These are phyloP conservation scores for Mortierella sp. DNA, from an alignment of 371 early-diverging fungal genomes.

Conservation along the genomic window DNA sequence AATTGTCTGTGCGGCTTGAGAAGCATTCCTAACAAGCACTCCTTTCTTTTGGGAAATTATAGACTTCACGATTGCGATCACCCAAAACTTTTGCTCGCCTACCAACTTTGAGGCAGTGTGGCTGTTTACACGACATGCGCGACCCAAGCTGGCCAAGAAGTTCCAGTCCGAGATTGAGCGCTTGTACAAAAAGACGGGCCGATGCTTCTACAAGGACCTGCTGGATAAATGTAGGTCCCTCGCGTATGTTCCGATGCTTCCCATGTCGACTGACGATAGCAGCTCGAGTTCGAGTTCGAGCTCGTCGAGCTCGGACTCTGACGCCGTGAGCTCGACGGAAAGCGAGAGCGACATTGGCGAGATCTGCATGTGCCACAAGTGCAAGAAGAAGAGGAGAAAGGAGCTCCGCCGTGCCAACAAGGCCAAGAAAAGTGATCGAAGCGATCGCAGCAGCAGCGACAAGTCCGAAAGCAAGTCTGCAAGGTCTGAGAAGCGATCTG, in stretches of 20 bases:
- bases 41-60: not conserved
- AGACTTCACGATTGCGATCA: conserved; percentile 86
- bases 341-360: conserved; percentile 73
- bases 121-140: conserved; percentile 75
- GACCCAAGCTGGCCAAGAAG: conserved; percentile 79
- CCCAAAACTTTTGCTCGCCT: conserved; percentile 86
- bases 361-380: conserved; percentile 74
- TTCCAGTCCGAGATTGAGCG: conserved; percentile 64
- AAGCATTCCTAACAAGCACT: not conserved
- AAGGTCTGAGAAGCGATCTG: not conserved
- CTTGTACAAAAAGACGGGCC: conserved; percentile 57
- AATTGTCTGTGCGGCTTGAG: not conserved
- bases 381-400: conserved; percentile 68
- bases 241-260: conserved; percentile 70
- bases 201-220: conserved; percentile 60
- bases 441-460: conserved; percentile 6
- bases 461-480: not conserved
- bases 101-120: conserved; percentile 84
- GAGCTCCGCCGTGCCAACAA: conserved; percentile 37
- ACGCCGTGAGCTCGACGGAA: conserved; percentile 65
- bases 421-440: not conserved
- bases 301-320: conserved; percentile 42
- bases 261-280: conserved; percentile 66
- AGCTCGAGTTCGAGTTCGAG: conserved; percentile 59
- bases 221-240: conserved; percentile 65